These are phyloP conservation scores for Collybia sp. DNA, from an alignment of 768 basidiomycete species.

Conservation along the genomic window DNA sequence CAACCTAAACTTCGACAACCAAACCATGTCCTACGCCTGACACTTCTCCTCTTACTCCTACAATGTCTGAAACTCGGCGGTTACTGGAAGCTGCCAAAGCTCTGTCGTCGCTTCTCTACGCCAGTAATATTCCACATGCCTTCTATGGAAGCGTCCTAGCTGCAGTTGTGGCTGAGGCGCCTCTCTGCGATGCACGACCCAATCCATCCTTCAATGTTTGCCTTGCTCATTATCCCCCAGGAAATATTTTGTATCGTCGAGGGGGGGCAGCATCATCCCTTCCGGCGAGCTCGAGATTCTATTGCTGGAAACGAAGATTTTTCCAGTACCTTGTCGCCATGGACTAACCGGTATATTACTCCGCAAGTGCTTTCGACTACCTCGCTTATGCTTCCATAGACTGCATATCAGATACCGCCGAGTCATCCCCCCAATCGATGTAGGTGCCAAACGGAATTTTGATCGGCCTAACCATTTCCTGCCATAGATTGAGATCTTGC, in stretches of 20 bases:
- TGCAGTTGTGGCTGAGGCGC: constrained; percentile 61
- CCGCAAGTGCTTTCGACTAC: constrained; percentile 3
- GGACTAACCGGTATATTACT: constrained; percentile 68
- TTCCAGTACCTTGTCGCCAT: constrained; percentile 69
- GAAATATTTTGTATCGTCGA: constrained; percentile 86
- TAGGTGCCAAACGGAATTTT: constrained; percentile 25
- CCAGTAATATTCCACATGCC: constrained; percentile 65
- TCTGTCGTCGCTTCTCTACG: constrained; percentile 61
- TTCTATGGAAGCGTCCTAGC: constrained; percentile 76
- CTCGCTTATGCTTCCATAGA: constrained; percentile 29
- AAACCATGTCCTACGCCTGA: constrained; percentile 53
- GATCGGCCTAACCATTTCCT: constrained; percentile 4
- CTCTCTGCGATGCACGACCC: constrained; percentile 59
- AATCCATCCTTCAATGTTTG: constrained; percentile 4
- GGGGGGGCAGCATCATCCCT: constrained; percentile 67
- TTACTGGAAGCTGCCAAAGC: constrained; percentile 74
- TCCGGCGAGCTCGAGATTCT: constrained; percentile 77
- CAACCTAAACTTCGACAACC: constrained; percentile 33
- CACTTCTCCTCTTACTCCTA: constrained; percentile 22
- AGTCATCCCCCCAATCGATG: constrained; percentile 74
- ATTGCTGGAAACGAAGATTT: constrained; percentile 60
- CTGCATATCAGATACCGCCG: constrained; percentile 73
- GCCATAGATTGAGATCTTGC: constrained; percentile 73
- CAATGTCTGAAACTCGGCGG: constrained; percentile 69
- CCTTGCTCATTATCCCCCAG: constrained; percentile 30